A percentile compares a stretch with the other conserved stretches of the same genome.
phyloP scores from a whole-genome alignment of 108 stramenopile genomes.

The Chaetoceros tenuissimus region DNA sequence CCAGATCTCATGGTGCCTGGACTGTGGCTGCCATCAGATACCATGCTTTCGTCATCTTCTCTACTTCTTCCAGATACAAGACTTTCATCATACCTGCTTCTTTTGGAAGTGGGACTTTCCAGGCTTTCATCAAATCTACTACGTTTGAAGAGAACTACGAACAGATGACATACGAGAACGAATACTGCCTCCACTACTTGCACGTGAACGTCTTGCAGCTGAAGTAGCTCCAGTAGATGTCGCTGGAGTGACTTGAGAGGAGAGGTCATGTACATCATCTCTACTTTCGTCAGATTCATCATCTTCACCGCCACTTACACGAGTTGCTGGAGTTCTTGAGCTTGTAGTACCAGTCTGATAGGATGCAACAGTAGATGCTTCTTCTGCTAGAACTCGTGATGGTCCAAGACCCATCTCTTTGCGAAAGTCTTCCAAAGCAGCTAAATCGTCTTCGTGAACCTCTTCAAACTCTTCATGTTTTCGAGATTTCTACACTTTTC shows the following conservation, averaged over 20 bases:
- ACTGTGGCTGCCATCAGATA: neutral
- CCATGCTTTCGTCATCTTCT: neutral
- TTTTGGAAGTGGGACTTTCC: neutral
- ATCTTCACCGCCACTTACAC: too few relatives aligned
- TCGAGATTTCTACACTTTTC: constrained; percentile 48
- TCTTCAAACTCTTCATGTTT: constrained; percentile 64
- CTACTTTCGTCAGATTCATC: too few relatives aligned
- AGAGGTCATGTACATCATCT: too few relatives aligned
- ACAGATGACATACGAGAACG: neutral
- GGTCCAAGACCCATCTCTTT: constrained; percentile 38
- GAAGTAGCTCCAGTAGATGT: neutral
- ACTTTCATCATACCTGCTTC: neutral
- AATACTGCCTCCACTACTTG: neutral
- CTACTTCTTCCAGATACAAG: neutral
- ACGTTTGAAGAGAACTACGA: neutral
- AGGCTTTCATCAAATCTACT: neutral
- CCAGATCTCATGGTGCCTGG: neutral
- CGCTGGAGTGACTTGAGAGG: too few relatives aligned
- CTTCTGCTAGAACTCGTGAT: neutral
- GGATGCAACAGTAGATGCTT: too few relatives aligned
- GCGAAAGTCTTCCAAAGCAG: constrained; percentile 38
- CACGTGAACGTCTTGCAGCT: neutral
- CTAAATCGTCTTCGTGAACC: constrained; percentile 61
- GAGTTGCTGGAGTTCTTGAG: too few relatives aligned
- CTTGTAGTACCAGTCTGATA: too few relatives aligned